Percentiles rank a stretch among this genome's conserved stretches.
Evolutionary conservation across 2,329 filamentous ascomycete species (phyloP).

Genomic region (Trichophyton simii): DNA sequence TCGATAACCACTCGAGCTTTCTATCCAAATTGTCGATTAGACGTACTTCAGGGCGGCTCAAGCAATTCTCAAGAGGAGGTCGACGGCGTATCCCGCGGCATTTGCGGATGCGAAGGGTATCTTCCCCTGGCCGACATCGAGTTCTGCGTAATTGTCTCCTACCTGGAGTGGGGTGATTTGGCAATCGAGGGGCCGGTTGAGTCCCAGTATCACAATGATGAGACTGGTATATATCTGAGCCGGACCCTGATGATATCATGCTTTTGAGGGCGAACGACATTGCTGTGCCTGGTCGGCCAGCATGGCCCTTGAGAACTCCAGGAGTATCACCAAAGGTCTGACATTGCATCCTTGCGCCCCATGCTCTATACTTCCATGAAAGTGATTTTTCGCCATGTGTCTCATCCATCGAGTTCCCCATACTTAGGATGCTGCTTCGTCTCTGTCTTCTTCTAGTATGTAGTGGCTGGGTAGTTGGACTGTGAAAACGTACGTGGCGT

Average conservation of each 20-base stretch:
- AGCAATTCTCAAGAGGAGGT: conserved; percentile 5
- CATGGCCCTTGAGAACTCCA: conserved; percentile 13
- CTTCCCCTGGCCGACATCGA: background rate
- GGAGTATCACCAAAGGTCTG: conserved; percentile 15
- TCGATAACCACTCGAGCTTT: conserved; percentile 27
- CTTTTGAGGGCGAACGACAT: conserved; percentile 19
- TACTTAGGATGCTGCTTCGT: background rate
- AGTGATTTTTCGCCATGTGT: background rate
- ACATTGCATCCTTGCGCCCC: conserved; percentile 29
- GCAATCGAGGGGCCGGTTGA: background rate
- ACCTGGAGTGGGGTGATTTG: background rate
- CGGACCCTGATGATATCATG: conserved; percentile 11
- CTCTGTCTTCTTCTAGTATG: background rate
- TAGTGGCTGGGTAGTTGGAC: background rate
- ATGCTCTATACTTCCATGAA: conserved; percentile 23
- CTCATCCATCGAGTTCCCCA: background rate
- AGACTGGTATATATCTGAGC: background rate
- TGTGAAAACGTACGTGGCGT: background rate
- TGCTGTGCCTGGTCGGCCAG: conserved; percentile 28
- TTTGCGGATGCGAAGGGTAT: background rate
- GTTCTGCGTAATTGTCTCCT: background rate
- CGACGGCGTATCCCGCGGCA: background rate
- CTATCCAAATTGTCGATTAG: conserved; percentile 25
- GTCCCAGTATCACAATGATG: background rate
- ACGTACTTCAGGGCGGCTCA: conserved; percentile 27